Base-by-base conservation (phyloP, 1,284 basidiomycete genomes). In the Melanopsichium pennsylvanicum region DNA sequence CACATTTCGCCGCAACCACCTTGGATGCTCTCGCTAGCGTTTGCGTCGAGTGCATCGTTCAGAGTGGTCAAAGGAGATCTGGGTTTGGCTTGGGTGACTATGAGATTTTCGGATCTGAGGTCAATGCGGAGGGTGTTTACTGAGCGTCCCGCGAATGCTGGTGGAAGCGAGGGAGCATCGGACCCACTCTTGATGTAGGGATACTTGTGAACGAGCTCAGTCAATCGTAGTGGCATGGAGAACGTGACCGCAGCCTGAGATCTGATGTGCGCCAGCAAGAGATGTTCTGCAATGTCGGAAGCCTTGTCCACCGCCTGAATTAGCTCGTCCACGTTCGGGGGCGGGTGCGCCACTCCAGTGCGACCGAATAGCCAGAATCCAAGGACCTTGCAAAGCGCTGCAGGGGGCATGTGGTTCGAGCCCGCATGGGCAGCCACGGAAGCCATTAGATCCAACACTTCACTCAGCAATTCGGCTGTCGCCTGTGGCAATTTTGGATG, bases 361-460 rank as follows among this genome's bases (percentile, higher is more conserved):
- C 69, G 19, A 2, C 74, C 75, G 25, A 75, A 59, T 19, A 77
- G 26, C 75, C 75, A 77, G 42, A 62, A 75, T 1, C 72, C 72
- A 6, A 75, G 35, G 15, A 62, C 38, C 16, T 49, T 57, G 46
- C 64, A 69, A 21, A 77, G 36, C 5, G 55, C 19, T 0, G 60
- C 52, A 4, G 73, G 66, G 1, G 75, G 63, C 75, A 77, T 77
- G 37, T 70, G 71, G 44, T 77, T 77, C 46, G 33, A 50, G 34
- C 47, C 35, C 27, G 58, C 36, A 40, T 77, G 74, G 2, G 75
- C 73, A 5, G 72, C 46, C n/a, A 74, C 49, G 13, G 54, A 66
- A 1, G 67, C 62, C 52, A 74, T 61, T 11, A 77, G 50, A 25
- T 75, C 73, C 40, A 77, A 51, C 15, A 62, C 23, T 18, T 63